Base-by-base conservation (phyloP, 441 rosid species). In the Macaranga tanarius region DNA sequence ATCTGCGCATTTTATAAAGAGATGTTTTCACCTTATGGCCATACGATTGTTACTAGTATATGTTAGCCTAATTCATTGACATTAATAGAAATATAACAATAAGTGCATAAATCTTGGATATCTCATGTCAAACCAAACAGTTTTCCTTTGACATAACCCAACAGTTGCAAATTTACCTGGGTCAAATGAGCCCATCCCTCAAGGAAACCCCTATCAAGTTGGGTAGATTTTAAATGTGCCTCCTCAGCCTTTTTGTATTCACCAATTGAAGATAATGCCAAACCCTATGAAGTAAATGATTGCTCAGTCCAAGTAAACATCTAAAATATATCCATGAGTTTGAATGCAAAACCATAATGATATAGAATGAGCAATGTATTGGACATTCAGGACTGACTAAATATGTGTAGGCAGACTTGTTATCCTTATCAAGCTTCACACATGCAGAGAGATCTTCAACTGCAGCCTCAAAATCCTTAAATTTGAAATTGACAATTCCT, bases 111-210 rank as follows among this genome's bases (percentile, higher is more conserved):
- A 58, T 31, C 17, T 47, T 65, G 59, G 48, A 17, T 20, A 45
- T 55, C 47, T 5, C 48, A 44, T 12, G 64, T 59, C 55, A 65
- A n/a, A 20, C 19, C 54, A 31, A 74, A 2, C 10, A 52, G 25
- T 31, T 74, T 31, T 69, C 56, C 23, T 34, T 25, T 13, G 31
- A 48, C 34, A 67, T 72, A 66, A 60, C 45, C 72, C 42, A 61
- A 66, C 44, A 71, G 70, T 61, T 45, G 55, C 64, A 69, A 40
- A 50, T 28, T 79, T 87, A 93, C 99, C 97, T 89, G 97, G 66
- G 87, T 83, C 62, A 93, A 89, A 90, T 93, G 97, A 79, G 86
- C 93, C 99, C 96, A 89, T 67, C 96, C 98, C 83, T 93, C 99
- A 73, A 89, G 82, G 80, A 90, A 96, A 77, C 76, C 86, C 62